Evolutionary conservation across 2,329 filamentous ascomycete genomes (phyloP).

Genomic region (Cordyceps militaris): DNA sequence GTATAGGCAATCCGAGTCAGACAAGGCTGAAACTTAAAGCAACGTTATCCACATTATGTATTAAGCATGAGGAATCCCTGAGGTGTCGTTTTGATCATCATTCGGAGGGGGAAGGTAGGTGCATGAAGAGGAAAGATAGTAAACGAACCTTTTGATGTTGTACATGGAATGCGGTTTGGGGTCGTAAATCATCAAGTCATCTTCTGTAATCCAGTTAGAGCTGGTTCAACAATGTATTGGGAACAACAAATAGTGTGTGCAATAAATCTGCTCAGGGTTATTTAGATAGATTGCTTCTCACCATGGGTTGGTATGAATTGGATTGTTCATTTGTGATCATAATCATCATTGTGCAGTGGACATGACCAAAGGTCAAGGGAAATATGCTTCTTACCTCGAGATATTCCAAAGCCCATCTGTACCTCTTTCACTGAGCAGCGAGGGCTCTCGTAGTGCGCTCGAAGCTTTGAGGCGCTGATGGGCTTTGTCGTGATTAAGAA

Average conservation of each 20-base stretch:
- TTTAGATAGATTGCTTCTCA: conserved; percentile 47
- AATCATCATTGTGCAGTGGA: conserved; percentile 31
- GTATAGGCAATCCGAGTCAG: conserved; percentile 40
- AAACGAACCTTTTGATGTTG: conserved; percentile 41
- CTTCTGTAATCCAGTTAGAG: conserved; percentile 17
- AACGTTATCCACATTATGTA: conserved; percentile 56
- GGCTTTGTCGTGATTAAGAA: conserved; percentile 14
- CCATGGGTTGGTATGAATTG: conserved; percentile 55
- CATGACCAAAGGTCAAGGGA: neutral
- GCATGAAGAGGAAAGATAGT: conserved; percentile 6
- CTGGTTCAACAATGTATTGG: neutral
- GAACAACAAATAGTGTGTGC: conserved; percentile 12
- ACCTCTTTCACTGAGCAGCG: neutral
- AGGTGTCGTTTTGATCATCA: conserved; percentile 58
- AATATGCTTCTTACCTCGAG: conserved; percentile 6
- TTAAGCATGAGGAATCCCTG: conserved; percentile 64
- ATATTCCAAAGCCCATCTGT: neutral
- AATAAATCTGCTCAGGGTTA: conserved; percentile 40
- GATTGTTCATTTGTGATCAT: conserved; percentile 46
- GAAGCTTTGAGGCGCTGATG: conserved; percentile 1
- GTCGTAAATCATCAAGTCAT: conserved; percentile 6
- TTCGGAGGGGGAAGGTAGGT: conserved; percentile 27
- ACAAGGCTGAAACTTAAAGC: conserved; percentile 62
- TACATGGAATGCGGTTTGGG: neutral
- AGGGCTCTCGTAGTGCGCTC: neutral